A percentile compares a stretch with the other conserved stretches of the same genome.
Conservation (phyloP, 345 rosid species). For the Eucalyptus camaldulensis region DNA sequence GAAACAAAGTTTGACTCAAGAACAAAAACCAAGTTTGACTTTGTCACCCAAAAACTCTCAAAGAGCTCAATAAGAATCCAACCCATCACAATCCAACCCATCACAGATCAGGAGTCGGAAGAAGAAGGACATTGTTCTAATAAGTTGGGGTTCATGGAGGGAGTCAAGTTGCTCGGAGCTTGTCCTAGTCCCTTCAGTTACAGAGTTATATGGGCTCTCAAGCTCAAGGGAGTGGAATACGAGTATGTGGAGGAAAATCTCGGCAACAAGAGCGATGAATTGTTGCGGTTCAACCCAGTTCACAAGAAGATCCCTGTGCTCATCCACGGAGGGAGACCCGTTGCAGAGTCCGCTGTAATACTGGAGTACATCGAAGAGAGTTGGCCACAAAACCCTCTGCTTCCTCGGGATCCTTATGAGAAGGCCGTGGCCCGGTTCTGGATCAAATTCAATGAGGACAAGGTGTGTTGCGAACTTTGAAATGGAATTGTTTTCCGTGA, state of each 20-base stretch:
- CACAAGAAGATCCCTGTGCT: conserved; percentile 23
- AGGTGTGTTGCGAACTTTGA: neutral
- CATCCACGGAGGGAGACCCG: conserved; percentile 13
- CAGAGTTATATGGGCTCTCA: conserved; percentile 19
- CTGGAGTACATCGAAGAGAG: conserved; percentile 19
- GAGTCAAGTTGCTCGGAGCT: conserved; percentile 11
- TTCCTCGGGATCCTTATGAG: conserved; percentile 8
- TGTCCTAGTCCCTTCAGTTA: conserved; percentile 10
- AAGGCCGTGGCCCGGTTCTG: conserved; percentile 13
- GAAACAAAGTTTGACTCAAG: neutral
- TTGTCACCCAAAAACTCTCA: neutral
- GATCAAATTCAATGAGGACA: conserved; percentile 14
- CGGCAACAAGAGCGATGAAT: conserved; percentile 3
- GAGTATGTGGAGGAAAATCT: conserved; percentile 16
- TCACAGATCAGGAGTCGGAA: neutral
- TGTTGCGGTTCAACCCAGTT: conserved; percentile 15
- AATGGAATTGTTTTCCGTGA: neutral
- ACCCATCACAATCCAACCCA: neutral
- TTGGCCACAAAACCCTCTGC: conserved; percentile 12
- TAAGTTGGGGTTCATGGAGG: neutral
- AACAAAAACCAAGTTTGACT: neutral
- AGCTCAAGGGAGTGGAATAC: conserved; percentile 15
- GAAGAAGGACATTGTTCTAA: neutral
- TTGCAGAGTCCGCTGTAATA: conserved; percentile 15
- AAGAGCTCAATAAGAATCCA: neutral